phyloP scores from a whole-genome alignment of 192 early-diverging fungal genomes.

The Coemansia sp. region DNA sequence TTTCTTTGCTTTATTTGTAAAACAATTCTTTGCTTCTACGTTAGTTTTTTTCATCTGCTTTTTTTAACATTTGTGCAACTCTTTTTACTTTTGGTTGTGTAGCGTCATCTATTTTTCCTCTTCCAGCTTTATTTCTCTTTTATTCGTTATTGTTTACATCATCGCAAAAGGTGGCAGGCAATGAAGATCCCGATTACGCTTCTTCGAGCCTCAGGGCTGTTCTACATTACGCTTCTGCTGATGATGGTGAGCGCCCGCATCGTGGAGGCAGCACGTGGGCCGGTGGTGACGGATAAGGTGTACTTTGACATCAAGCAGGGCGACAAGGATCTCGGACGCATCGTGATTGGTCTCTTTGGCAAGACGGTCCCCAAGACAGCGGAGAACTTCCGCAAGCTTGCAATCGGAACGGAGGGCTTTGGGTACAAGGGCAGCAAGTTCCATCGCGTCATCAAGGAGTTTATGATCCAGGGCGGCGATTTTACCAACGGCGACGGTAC shows the following conservation, averaged over 20 bases:
- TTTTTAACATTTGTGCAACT: neutral
- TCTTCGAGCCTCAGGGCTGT: conserved; percentile 39
- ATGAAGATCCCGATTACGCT: conserved; percentile 40
- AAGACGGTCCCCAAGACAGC: conserved; percentile 91
- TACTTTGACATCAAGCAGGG: conserved; percentile 87
- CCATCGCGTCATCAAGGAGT: conserved; percentile 87
- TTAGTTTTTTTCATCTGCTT: neutral
- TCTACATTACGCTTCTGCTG: conserved; percentile 29
- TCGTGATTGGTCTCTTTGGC: conserved; percentile 63
- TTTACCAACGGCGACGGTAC: conserved; percentile 76
- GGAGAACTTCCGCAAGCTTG: conserved; percentile 86
- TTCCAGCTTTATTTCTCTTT: neutral
- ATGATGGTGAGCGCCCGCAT: conserved; percentile 41
- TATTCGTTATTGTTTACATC: neutral
- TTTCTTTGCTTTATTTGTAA: too few relatives aligned
- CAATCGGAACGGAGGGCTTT: conserved; percentile 52
- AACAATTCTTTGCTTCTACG: too few relatives aligned
- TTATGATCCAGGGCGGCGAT: conserved; percentile 93
- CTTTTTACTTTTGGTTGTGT: too few relatives aligned
- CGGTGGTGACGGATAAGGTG: conserved; percentile 72
- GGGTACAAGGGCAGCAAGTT: conserved; percentile 77
- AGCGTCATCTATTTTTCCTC: too few relatives aligned
- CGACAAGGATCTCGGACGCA: conserved; percentile 62
- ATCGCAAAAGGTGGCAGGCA: neutral
- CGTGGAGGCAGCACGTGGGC: conserved; percentile 61